Evolutionary conservation across 2,329 filamentous ascomycete species (phyloP).

Genomic region (Fusarium sp.): DNA sequence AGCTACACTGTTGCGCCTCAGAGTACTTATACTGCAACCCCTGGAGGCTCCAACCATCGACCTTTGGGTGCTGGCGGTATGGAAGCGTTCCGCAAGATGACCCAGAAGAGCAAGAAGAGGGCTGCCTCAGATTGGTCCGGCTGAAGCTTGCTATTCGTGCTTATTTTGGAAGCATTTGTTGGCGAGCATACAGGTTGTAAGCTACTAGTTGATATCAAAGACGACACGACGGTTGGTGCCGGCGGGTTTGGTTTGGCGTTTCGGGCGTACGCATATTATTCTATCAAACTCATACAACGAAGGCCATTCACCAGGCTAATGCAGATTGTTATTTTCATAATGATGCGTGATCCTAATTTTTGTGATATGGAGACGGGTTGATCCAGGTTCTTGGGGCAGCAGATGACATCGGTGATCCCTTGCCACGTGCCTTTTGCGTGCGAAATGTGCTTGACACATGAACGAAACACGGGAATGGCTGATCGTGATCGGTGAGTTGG

Average conservation of each 20-base stretch:
- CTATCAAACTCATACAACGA: conserved; percentile 18
- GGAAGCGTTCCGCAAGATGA: conserved; percentile 74
- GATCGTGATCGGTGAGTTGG: neutral
- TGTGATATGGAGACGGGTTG: neutral
- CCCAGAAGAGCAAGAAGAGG: conserved; percentile 69
- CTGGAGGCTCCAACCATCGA: conserved; percentile 61
- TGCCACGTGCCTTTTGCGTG: conserved; percentile 14
- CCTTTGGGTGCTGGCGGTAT: conserved; percentile 72
- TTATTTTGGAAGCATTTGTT: conserved; percentile 2
- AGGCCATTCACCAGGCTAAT: conserved; percentile 15
- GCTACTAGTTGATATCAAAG: conserved; percentile 37
- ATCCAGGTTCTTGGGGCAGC: conserved; percentile 8
- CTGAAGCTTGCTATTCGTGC: neutral
- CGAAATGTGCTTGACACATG: conserved; percentile 5
- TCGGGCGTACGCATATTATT: conserved; percentile 34
- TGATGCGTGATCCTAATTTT: neutral
- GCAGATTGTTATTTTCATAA: neutral
- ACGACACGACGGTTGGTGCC: conserved; percentile 30
- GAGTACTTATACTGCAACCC: conserved; percentile 68
- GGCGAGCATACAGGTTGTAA: conserved; percentile 27
- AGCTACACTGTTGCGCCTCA: conserved; percentile 70
- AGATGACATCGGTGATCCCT: conserved; percentile 16
- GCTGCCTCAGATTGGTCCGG: conserved; percentile 17
- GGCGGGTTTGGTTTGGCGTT: conserved; percentile 38
- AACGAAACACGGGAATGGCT: neutral